These are phyloP conservation scores for Sporormia fimetaria DNA, from an alignment of 495 filamentous ascomycete genomes.

Conservation along the genomic window DNA sequence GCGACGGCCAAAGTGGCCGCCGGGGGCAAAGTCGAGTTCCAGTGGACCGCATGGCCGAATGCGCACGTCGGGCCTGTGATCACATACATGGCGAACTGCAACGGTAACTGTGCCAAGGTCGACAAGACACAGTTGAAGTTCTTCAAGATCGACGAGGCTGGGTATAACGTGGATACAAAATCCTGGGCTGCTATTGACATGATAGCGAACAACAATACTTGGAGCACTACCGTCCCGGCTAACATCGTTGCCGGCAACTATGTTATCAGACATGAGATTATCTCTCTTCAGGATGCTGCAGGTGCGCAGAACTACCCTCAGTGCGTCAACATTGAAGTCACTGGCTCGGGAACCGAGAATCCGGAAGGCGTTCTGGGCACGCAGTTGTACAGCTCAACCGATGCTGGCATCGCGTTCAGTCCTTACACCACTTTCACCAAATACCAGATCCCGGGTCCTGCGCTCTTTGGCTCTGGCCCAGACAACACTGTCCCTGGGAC, in stretches of 20 bases:
- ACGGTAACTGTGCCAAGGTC: conserved; percentile 6
- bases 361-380: conserved; percentile 12
- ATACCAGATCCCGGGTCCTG: conserved; percentile 21
- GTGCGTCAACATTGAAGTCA: conserved; percentile 22
- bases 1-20: conserved; percentile 6
- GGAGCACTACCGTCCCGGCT: conserved; percentile 16
- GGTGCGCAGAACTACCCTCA: conserved; percentile 23
- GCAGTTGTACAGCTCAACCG: conserved; percentile 10
- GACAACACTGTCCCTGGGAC: no score
- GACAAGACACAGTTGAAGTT: conserved; percentile 16
- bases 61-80: conserved; percentile 22
- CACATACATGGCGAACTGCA: conserved; percentile 20
- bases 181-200: conserved; percentile 20
- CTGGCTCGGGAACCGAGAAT: conserved; percentile 10
- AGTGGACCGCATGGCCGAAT: conserved; percentile 21
- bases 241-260: conserved; percentile 17
- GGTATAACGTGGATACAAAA: conserved; percentile 3
- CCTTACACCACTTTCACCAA: conserved; percentile 7
- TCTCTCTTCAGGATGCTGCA: conserved; percentile 15
- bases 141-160: conserved; percentile 21
- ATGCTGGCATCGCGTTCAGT: conserved; percentile 16
- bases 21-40: conserved; percentile 15
- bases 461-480: conserved; percentile 4
- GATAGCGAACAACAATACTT: conserved; percentile 20
- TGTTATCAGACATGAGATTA: conserved; percentile 24